A percentile compares a stretch with the other conserved stretches of the same genome.
Conservation (phyloP, 345 rosid genomes). For the Passiflora organensis region DNA sequence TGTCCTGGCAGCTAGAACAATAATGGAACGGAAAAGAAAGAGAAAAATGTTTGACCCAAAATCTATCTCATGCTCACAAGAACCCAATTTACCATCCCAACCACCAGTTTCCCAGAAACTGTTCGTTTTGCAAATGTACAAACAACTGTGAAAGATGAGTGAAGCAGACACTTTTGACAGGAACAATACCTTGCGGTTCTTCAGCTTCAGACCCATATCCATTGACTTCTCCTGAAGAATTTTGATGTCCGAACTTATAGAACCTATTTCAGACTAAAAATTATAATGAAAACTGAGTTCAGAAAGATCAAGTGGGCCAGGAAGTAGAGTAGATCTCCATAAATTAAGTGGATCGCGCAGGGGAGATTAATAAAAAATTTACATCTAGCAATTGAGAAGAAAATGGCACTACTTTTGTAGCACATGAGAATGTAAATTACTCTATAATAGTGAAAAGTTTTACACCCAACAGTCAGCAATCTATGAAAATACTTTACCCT, state of each 20-base stretch:
- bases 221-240: constrained; percentile 96
- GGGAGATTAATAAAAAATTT: neutral
- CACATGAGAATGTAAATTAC: no score
- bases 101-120: constrained; percentile 1
- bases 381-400: neutral
- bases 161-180: neutral
- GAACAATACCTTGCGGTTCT: constrained; percentile 81
- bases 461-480: no score
- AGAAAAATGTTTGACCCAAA: neutral
- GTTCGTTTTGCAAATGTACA: neutral
- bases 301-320: neutral
- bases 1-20: no score
- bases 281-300: neutral
- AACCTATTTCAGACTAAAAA: constrained; percentile 82
- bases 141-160: neutral
- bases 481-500: no score
- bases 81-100: neutral
- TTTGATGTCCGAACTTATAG: constrained; percentile 95
- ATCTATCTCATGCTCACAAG: neutral
- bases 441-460: no score
- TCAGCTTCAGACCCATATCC: constrained; percentile 98
- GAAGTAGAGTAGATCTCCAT: neutral
- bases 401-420: no score
- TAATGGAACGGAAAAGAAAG: no score
- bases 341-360: no score